Base-by-base conservation (phyloP, 1,284 basidiomycete species). In the Naganishia sp. region DNA sequence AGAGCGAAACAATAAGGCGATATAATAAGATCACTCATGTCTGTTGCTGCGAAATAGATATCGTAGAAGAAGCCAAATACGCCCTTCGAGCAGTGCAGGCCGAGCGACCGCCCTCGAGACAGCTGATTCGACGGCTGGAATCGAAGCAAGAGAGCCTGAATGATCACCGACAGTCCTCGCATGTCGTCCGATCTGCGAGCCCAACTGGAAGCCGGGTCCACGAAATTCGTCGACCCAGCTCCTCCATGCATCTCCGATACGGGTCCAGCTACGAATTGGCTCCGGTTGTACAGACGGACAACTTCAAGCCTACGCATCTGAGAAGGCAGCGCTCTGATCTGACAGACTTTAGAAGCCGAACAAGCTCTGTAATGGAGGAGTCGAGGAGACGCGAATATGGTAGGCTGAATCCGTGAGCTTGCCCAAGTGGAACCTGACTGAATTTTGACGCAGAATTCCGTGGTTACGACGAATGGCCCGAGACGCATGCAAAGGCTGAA, bases 51-150 rank as follows among this genome's bases (percentile, higher is more conserved):
- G 15, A 6, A 53, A 49, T 28, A 73, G 71, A 64, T 43, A 77
- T 79, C 39, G 77, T 80, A 42, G 75, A 76, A 49, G 75, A 77
- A 25, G 77, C 79, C n/a, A 73, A 77, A 18, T 67, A 69, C 52
- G 78, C 79, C 0, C 55, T 77, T 16, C 72, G 72, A 1, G 78
- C 77, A 56, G 78, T 76, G 23, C 72, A 67, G 28, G 31, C 67
- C 23, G 64, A 63, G 23, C 64, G 45, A 52, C 54, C 55, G 11
- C 48, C 52, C 18, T 52, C 57, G 46, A 54, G 46, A n/a, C 57
- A 66, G 36, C 44, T 57, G 21, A 44, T 57, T 18, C 25, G 45
- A 6, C 18, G 49, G 31, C n/a, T 66, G 15, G 65, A 66, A 23
- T 13, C 52, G 39, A 54, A 66, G 31, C 65, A 57, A 11, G 57